Conservation (phyloP, 768 basidiomycete genomes). For the Boletus bicolor region DNA sequence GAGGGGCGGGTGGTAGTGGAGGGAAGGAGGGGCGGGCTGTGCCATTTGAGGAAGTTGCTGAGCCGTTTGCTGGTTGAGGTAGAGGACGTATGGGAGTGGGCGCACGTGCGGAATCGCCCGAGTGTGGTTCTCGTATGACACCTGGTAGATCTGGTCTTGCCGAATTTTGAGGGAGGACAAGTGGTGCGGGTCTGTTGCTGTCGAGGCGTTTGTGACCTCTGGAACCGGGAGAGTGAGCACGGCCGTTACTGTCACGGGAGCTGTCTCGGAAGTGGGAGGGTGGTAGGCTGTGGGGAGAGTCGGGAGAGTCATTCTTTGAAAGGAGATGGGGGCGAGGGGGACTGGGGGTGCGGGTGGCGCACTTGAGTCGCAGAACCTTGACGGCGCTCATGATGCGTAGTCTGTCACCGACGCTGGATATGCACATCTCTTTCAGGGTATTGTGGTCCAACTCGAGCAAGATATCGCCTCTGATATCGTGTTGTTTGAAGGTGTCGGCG, state of each 20-base stretch:
- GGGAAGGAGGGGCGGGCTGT: constrained; percentile 48
- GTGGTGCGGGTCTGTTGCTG: constrained; percentile 70
- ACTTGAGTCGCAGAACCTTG: constrained; percentile 67
- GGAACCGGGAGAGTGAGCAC: constrained; percentile 28
- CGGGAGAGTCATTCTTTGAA: neutral
- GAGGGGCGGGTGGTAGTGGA: constrained; percentile 68
- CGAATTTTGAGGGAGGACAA: constrained; percentile 61
- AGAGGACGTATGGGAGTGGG: constrained; percentile 28
- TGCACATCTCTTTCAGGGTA: constrained; percentile 87
- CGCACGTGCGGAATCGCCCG: constrained; percentile 50
- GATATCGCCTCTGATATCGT: constrained; percentile 92
- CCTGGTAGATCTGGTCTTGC: constrained; percentile 66
- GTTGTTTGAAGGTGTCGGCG: constrained; percentile 65
- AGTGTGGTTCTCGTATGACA: constrained; percentile 58
- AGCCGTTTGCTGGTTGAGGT: constrained; percentile 24
- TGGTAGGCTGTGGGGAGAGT: neutral
- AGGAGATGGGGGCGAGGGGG: neutral
- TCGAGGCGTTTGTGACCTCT: constrained; percentile 49
- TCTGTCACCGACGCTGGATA: constrained; percentile 87
- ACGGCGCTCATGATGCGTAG: constrained; percentile 85
- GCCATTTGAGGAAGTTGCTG: constrained; percentile 28
- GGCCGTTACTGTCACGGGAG: constrained; percentile 18
- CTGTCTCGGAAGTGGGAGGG: constrained; percentile 21
- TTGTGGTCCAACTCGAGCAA: constrained; percentile 87
- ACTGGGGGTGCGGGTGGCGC: constrained; percentile 27